These are phyloP conservation scores for Pachyrhizus erosus DNA, from an alignment of 306 rosid species.

Conservation along the genomic window DNA sequence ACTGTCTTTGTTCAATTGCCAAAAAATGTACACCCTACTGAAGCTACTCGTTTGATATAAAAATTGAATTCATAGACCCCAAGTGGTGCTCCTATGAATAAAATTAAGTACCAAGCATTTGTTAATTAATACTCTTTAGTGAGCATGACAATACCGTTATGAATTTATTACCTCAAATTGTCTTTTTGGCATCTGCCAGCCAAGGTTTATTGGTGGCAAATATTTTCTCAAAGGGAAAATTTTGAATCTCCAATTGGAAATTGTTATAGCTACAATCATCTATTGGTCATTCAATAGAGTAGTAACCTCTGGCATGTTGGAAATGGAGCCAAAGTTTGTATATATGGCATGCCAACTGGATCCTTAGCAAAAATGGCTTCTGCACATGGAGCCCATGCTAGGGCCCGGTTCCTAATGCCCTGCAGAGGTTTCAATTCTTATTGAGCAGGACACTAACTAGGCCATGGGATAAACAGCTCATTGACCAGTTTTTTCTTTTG, in stretches of 20 bases:
- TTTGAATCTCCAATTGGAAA: background rate
- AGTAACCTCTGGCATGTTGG: conserved; percentile 1
- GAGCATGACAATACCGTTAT: conserved; percentile 47
- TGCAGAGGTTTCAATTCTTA: conserved; percentile 16
- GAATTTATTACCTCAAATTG: conserved; percentile 43
- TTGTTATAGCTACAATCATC: background rate
- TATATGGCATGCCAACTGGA: conserved; percentile 25
- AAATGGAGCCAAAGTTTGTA: conserved; percentile 14
- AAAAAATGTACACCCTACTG: conserved; percentile 5
- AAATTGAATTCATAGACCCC: conserved; percentile 21
- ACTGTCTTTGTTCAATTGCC: conserved; percentile 44
- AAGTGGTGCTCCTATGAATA: conserved; percentile 17
- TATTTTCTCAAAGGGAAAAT: background rate
- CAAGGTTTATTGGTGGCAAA: conserved; percentile 18
- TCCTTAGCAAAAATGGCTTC: conserved; percentile 7
- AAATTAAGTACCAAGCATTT: conserved; percentile 11
- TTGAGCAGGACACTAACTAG: background rate
- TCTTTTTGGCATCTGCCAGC: conserved; percentile 21
- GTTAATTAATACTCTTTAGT: background rate
- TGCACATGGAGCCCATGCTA: conserved; percentile 40
- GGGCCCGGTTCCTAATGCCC: conserved; percentile 19
- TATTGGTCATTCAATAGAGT: background rate
- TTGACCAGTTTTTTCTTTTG: background rate
- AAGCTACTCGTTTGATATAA: conserved; percentile 32
- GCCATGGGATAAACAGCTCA: conserved; percentile 21